Percentiles rank a stretch among this genome's conserved stretches.
Evolutionary conservation across 2,329 filamentous ascomycete genomes (phyloP).

Genomic region (Rhinocladiella similis): DNA sequence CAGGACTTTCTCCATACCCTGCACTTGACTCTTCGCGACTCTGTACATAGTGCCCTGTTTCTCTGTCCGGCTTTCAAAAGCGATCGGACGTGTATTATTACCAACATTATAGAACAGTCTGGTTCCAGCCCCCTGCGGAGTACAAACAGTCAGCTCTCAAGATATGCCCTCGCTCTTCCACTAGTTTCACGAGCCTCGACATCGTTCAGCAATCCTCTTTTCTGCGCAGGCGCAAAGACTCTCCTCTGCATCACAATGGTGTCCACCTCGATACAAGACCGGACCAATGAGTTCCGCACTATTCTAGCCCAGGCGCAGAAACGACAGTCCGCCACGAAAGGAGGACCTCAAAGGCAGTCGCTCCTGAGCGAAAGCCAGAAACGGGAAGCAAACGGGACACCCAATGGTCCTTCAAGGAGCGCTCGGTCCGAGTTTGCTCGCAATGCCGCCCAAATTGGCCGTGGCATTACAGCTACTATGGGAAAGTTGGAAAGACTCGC

Average conservation of each 20-base stretch:
- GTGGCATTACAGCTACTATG: conserved; percentile 89
- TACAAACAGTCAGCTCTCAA: neutral
- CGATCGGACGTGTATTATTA: neutral
- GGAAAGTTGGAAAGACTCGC: conserved; percentile 92
- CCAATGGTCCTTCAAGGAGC: conserved; percentile 48
- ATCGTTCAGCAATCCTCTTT: neutral
- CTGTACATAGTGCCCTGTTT: neutral
- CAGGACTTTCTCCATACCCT: neutral
- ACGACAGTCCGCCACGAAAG: conserved; percentile 72
- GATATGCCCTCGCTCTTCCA: neutral
- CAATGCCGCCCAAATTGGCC: conserved; percentile 85
- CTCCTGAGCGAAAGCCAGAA: conserved; percentile 72
- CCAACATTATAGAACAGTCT: neutral
- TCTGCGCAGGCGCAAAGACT: neutral
- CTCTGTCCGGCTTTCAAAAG: neutral
- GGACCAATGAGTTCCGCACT: conserved; percentile 90
- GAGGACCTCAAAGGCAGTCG: conserved; percentile 75
- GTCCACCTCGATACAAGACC: conserved; percentile 82
- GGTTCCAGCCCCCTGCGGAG: neutral
- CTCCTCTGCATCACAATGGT: conserved; percentile 43
- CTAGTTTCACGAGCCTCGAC: neutral
- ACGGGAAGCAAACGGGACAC: conserved; percentile 59
- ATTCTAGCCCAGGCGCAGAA: conserved; percentile 85
- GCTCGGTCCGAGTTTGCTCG: conserved; percentile 87
- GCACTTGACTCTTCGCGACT: neutral